phyloP scores from a whole-genome alignment of 78 protist species.

The Speleostelium caveatum region DNA sequence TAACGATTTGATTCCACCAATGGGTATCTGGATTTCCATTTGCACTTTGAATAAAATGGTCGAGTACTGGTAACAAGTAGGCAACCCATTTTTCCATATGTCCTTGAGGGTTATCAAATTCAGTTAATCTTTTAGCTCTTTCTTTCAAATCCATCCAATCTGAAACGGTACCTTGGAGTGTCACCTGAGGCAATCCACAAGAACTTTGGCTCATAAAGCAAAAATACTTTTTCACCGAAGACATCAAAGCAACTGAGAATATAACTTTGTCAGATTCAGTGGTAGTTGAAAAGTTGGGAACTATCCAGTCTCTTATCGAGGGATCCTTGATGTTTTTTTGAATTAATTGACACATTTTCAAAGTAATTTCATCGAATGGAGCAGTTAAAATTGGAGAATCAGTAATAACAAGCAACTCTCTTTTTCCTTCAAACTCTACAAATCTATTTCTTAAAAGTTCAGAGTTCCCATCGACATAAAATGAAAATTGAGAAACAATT shows the following conservation, averaged over 20 bases:
- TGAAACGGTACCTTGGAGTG: conserved; percentile 51
- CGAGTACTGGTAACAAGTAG: conserved; percentile 24
- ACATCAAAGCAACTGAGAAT: conserved; percentile 33
- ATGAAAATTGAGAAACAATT: conserved; percentile 30
- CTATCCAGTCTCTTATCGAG: conserved; percentile 29
- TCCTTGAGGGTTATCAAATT: conserved; percentile 5
- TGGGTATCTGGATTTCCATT: background rate
- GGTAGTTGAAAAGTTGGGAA: conserved; percentile 58
- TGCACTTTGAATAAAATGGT: conserved; percentile 18
- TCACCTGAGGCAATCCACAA: conserved; percentile 79
- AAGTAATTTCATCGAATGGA: conserved; percentile 10
- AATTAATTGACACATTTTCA: conserved; percentile 30
- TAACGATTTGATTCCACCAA: conserved; percentile 50
- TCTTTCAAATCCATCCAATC: conserved; percentile 23
- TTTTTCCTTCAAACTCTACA: conserved; percentile 71
- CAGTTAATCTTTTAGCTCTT: background rate
- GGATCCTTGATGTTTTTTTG: conserved; percentile 41
- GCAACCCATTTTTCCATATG: conserved; percentile 43
- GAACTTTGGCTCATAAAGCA: background rate
- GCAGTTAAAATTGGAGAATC: conserved; percentile 30
- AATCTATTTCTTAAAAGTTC: conserved; percentile 53
- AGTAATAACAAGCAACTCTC: conserved; percentile 19
- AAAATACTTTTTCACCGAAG: conserved; percentile 64
- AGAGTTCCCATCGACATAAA: conserved; percentile 52
- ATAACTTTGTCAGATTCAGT: conserved; percentile 40